A percentile compares a stretch with the other conserved stretches of the same genome.
These are phyloP conservation scores for Stentor coeruleus DNA, from an alignment of 73 alveolate species.

Conservation along the genomic window DNA sequence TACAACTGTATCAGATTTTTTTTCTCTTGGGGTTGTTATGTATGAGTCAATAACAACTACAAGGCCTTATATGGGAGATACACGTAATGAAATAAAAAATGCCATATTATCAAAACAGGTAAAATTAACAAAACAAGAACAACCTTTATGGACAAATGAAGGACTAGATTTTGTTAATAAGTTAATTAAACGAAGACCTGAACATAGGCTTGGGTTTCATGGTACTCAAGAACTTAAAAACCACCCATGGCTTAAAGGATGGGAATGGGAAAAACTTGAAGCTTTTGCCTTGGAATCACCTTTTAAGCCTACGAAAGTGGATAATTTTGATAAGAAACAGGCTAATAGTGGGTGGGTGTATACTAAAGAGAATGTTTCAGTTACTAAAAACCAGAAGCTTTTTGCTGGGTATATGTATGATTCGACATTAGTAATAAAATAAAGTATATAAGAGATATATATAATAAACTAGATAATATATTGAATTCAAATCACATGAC, in stretches of 20 bases:
- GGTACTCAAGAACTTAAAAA: constrained; percentile 90
- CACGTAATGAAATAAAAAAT: background rate
- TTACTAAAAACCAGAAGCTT: background rate
- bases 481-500: too few relatives aligned
- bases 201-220: constrained; percentile 78
- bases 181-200: constrained; percentile 54
- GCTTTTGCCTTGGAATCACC: constrained; percentile 81
- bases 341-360: background rate
- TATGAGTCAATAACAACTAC: background rate
- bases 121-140: constrained; percentile 34
- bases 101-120: constrained; percentile 63
- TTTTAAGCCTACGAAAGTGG: constrained; percentile 64
- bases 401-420: background rate
- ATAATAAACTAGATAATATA: too few relatives aligned
- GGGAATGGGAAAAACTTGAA: constrained; percentile 79
- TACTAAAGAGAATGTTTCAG: background rate
- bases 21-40: constrained; percentile 26
- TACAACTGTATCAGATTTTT: constrained; percentile 25
- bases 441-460: too few relatives aligned
- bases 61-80: constrained; percentile 6
- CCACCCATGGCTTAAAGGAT: constrained; percentile 93
- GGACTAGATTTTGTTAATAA: constrained; percentile 69
- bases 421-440: background rate
- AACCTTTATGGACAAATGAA: constrained; percentile 70
- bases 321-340: constrained; percentile 39